These are phyloP conservation scores for Torulaspora pretoriensis DNA, from an alignment of 1,139 yeast genomes.

Conservation along the genomic window DNA sequence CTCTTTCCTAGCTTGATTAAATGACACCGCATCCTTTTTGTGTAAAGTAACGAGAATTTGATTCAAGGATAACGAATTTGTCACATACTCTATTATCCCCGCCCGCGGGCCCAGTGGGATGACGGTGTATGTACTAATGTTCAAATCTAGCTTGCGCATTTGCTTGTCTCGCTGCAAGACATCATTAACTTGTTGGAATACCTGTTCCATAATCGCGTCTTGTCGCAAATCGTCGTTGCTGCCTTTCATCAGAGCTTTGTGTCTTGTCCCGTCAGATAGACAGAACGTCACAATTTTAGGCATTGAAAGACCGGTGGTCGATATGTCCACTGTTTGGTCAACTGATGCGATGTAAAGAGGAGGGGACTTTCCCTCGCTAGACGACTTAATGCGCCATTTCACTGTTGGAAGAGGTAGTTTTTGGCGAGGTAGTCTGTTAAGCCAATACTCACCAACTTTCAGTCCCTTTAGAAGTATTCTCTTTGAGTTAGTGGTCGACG, in stretches of 20 bases:
- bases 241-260: conserved; percentile 66
- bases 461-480: conserved; percentile 40
- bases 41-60: conserved; percentile 66
- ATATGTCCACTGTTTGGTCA: conserved; percentile 49
- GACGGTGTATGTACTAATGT: conserved; percentile 80
- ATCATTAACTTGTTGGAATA: conserved; percentile 79
- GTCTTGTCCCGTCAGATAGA: conserved; percentile 54
- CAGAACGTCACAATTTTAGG: conserved; percentile 69
- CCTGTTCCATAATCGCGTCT: conserved; percentile 97
- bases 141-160: conserved; percentile 53
- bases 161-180: conserved; percentile 56
- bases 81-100: conserved; percentile 88
- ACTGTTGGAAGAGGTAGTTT: conserved; percentile 69
- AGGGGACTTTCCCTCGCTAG: conserved; percentile 39
- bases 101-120: conserved; percentile 84
- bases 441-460: conserved; percentile 55
- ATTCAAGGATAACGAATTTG: conserved; percentile 65
- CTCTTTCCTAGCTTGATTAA: conserved; percentile 56
- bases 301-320: conserved; percentile 77
- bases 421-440: conserved; percentile 42
- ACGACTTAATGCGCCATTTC: conserved; percentile 41
- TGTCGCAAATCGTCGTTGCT: conserved; percentile 91
- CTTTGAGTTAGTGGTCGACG: conserved; percentile 32
- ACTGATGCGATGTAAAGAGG: conserved; percentile 49
- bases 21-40: conserved; percentile 45